Percentiles rank a stretch among this genome's conserved stretches.
These are phyloP conservation scores for Maudiozyma pseudohumilis DNA, from an alignment of 805 yeast genomes.

Conservation along the genomic window DNA sequence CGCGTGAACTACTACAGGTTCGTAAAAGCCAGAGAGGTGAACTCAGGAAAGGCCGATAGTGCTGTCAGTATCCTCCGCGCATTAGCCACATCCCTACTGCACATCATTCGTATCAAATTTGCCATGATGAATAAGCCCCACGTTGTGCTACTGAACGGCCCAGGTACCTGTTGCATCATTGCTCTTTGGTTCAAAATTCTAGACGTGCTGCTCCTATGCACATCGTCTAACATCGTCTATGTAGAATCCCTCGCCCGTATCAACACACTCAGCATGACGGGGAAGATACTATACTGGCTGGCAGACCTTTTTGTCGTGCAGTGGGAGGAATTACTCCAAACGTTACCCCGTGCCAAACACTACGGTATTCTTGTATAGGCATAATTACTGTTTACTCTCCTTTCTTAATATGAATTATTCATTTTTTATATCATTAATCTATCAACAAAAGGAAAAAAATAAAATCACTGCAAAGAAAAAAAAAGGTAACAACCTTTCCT, in stretches of 20 bases:
- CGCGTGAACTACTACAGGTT: conserved; percentile 18
- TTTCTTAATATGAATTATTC: neutral
- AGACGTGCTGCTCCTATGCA: conserved; percentile 13
- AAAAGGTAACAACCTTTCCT: too few relatives aligned
- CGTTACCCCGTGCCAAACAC: conserved; percentile 58
- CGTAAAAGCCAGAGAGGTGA: conserved; percentile 31
- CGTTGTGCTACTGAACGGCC: conserved; percentile 31
- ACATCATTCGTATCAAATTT: conserved; percentile 13
- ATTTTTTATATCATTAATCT: neutral
- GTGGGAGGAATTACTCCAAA: conserved; percentile 57
- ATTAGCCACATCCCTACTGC: conserved; percentile 15
- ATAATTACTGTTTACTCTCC: too few relatives aligned
- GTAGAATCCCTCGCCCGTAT: conserved; percentile 12
- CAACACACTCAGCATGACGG: conserved; percentile 61
- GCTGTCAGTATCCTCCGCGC: conserved; percentile 28
- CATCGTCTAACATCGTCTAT: conserved; percentile 67
- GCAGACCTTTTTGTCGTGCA: conserved; percentile 79
- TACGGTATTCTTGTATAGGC: conserved; percentile 62
- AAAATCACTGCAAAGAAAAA: too few relatives aligned
- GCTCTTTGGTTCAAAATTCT: conserved; percentile 22
- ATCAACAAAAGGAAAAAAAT: too few relatives aligned
- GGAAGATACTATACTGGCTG: conserved; percentile 58
- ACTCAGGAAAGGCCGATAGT: conserved; percentile 29
- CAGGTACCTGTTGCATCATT: conserved; percentile 30
- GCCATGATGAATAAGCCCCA: conserved; percentile 17